phyloP scores from a whole-genome alignment of 208 protist genomes.

The Trypanosoma mega region DNA sequence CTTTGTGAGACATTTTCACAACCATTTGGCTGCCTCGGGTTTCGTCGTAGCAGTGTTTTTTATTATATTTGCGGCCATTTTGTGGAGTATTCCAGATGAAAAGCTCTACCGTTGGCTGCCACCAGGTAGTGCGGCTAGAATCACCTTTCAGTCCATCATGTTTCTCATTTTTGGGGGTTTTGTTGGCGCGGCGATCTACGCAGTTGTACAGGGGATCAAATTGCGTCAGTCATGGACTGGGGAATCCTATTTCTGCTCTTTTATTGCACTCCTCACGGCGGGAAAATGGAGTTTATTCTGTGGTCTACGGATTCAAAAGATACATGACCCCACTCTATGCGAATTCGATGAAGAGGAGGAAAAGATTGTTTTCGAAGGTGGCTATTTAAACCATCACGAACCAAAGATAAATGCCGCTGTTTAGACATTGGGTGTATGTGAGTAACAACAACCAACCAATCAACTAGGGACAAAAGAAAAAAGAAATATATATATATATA shows the following conservation, averaged over 20 bases:
- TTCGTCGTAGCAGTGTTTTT: conserved; percentile 48
- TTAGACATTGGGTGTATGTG: no score
- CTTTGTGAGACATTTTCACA: conserved; percentile 53
- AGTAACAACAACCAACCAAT: no score
- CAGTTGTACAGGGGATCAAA: conserved; percentile 49
- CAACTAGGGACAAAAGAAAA: no score
- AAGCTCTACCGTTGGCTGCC: conserved; percentile 45
- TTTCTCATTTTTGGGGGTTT: conserved; percentile 31
- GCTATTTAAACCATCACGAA: no score
- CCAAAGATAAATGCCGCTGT: conserved; percentile 8
- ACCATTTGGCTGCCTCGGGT: conserved; percentile 65
- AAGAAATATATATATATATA: no score
- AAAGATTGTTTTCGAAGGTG: not conserved
- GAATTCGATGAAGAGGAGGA: conserved; percentile 1
- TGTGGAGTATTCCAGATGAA: conserved; percentile 38
- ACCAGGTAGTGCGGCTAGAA: conserved; percentile 34
- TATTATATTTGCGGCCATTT: conserved; percentile 36
- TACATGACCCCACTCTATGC: not conserved
- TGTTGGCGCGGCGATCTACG: conserved; percentile 53
- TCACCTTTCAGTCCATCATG: conserved; percentile 43
- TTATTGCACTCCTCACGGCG: conserved; percentile 59
- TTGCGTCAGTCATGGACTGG: conserved; percentile 52
- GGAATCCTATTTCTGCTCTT: conserved; percentile 69
- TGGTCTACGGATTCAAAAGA: not conserved
- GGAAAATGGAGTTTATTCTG: conserved; percentile 71